Evolutionary conservation across 306 rosid genomes (phyloP).

Genomic region (Lagenaria siceraria): DNA sequence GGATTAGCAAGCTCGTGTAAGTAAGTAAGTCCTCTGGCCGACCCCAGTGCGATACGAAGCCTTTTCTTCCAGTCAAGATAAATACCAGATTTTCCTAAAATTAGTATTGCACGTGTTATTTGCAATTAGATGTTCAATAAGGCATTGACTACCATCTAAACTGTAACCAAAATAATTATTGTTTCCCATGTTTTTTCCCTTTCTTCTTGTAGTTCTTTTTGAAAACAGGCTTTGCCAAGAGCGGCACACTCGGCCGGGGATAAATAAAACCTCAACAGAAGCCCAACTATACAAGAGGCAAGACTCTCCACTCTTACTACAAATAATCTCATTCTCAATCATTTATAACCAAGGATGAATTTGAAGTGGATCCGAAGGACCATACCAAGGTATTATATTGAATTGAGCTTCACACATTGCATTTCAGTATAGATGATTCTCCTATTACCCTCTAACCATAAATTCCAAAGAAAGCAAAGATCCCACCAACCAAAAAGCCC

Average conservation of each 20-base stretch:
- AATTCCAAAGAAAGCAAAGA: neutral
- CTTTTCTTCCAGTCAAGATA: constrained; percentile 95
- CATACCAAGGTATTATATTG: neutral
- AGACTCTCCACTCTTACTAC: neutral
- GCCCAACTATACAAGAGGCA: neutral
- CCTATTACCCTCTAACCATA: neutral
- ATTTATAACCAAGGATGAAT: neutral
- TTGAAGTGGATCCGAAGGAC: neutral
- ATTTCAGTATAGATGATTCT: neutral
- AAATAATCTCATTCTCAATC: neutral
- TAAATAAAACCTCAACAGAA: neutral
- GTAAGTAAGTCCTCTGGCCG: constrained; percentile 91
- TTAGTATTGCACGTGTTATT: neutral
- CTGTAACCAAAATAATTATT: neutral
- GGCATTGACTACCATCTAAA: neutral
- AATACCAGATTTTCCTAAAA: constrained; percentile 63
- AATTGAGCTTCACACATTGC: neutral
- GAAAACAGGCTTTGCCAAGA: neutral
- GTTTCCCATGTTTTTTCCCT: neutral
- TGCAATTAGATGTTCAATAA: neutral
- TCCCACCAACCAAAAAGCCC: neutral
- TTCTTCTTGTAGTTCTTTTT: neutral
- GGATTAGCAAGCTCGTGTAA: constrained; percentile 95
- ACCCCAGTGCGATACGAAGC: constrained; percentile 86
- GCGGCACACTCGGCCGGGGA: neutral